Evolutionary conservation across 1,284 basidiomycete species (phyloP).

Genomic region (Ustilago xerochloae): DNA sequence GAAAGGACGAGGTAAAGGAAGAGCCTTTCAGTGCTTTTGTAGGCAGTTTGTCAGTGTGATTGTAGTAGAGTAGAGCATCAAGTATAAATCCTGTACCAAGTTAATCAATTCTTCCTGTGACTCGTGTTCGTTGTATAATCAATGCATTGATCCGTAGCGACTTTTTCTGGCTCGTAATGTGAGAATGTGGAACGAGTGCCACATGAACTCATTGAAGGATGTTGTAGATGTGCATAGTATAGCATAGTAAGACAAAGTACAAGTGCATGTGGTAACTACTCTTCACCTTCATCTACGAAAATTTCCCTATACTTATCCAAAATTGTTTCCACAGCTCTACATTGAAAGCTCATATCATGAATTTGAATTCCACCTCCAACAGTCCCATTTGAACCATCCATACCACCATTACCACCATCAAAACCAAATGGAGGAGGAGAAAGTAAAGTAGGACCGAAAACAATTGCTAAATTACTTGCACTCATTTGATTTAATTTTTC

Average conservation of each 20-base stretch:
- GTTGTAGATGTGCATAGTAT: not conserved
- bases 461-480: conserved; percentile 90
- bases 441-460: conserved; percentile 91
- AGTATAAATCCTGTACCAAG: conserved; percentile 3
- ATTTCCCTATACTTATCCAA: conserved; percentile 64
- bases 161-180: not conserved
- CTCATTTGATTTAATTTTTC: conserved; percentile 86
- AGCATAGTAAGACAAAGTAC: not conserved
- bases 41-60: not conserved
- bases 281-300: conserved; percentile 61
- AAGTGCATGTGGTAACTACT: not conserved
- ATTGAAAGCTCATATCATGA: conserved; percentile 66
- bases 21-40: not conserved
- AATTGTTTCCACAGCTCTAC: conserved; percentile 65
- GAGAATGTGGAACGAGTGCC: too few relatives aligned
- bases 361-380: conserved; percentile 48
- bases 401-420: not conserved
- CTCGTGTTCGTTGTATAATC: conserved; percentile 9
- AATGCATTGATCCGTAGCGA: not conserved
- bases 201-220: too few relatives aligned
- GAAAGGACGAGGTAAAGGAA: conserved; percentile 19
- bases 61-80: not conserved
- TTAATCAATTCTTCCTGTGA: conserved; percentile 1
- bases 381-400: not conserved
- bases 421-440: conserved; percentile 47